Conservation (phyloP, 2,329 filamentous ascomycete genomes). For the Neobulgaria alba region DNA sequence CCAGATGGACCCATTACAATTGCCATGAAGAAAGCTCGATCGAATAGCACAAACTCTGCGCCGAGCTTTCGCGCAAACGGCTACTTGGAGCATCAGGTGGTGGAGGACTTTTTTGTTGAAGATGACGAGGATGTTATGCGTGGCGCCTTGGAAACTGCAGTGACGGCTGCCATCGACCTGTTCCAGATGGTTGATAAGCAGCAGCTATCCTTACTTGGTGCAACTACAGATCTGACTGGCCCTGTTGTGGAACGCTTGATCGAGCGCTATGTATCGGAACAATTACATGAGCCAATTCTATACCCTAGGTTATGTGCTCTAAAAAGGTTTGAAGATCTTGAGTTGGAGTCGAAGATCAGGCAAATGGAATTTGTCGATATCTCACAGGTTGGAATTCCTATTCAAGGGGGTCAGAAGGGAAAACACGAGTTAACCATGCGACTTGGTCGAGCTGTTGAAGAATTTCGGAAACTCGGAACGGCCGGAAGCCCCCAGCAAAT, state of each 20-base stretch:
- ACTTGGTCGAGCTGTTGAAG: slow-evolving; percentile 70
- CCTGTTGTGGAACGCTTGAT: slow-evolving; percentile 89
- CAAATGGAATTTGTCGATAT: slow-evolving; percentile 94
- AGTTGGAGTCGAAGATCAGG: slow-evolving; percentile 80
- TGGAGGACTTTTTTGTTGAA: slow-evolving; percentile 65
- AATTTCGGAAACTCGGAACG: slow-evolving; percentile 87
- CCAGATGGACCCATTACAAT: slow-evolving; percentile 48
- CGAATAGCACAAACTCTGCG: slow-evolving; percentile 36
- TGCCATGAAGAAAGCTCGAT: slow-evolving; percentile 47
- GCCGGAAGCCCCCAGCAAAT: slow-evolving; percentile 30
- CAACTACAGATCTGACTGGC: slow-evolving; percentile 88
- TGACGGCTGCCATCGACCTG: slow-evolving; percentile 87
- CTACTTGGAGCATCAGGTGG: slow-evolving; percentile 28
- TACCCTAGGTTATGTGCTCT: slow-evolving; percentile 76
- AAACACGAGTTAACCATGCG: slow-evolving; percentile 76
- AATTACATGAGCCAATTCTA: slow-evolving; percentile 74
- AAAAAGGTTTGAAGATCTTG: slow-evolving; percentile 72
- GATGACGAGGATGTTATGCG: slow-evolving; percentile 91
- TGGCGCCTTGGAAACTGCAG: slow-evolving; percentile 79
- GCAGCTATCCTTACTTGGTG: slow-evolving; percentile 81
- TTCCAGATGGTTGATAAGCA: slow-evolving; percentile 96
- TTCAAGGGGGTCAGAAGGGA: slow-evolving; percentile 67
- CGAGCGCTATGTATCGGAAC: slow-evolving; percentile 88
- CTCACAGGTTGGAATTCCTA: slow-evolving; percentile 82
- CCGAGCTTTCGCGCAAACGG: slow-evolving; percentile 30